Base-by-base conservation (phyloP, 805 yeast species). In the Ogataea chonburiensis region DNA sequence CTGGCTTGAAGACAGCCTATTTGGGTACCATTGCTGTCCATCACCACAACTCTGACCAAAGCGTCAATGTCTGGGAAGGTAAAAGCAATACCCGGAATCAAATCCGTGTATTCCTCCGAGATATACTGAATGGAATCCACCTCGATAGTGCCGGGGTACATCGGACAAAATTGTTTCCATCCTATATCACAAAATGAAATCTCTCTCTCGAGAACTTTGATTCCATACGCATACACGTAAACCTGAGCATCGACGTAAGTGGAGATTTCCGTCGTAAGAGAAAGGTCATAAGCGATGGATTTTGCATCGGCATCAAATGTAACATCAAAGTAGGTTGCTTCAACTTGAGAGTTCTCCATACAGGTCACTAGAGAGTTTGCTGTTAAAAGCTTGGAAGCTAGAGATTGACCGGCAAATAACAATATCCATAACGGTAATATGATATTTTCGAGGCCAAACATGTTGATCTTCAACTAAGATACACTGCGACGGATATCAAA, bases 81-180 rank as follows among this genome's bases (percentile, higher is more conserved):
- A 60, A 75, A 89, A 1, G 96, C 93, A 44, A 88, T 81, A 8
- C 85, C 88, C 1, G 97, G 97, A 46, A 89, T 75, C 55, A 67
- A 60, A 22, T 66, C 56, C 17, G 71, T 75, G 46, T 79, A 77
- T 13, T 53, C 49, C 8, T 63, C 49, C 13, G 77, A 60, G 25
- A 81, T 68, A 45, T 84, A 77, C 58, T 78, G 74, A 39, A 81
- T 64, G 15, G 93, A 77, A 46, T 83, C 81, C 34, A 89, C 73
- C 50, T 84, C 86, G 54, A 89, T 74, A 24, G 76, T 63, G 20
- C 96, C 96, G 0, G 96, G 89, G 50, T 70, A 79, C 21, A 89
- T 59, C 1, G 96, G 96, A 63, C 97, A 89, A 56, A 89, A 85
- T 64, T 89, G 95, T 55, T 82, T 83, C 83, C 94, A 81, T 20